Evolutionary conservation across 1,284 basidiomycete species (phyloP).

Genomic region (Cystobasidiaceae sp.): DNA sequence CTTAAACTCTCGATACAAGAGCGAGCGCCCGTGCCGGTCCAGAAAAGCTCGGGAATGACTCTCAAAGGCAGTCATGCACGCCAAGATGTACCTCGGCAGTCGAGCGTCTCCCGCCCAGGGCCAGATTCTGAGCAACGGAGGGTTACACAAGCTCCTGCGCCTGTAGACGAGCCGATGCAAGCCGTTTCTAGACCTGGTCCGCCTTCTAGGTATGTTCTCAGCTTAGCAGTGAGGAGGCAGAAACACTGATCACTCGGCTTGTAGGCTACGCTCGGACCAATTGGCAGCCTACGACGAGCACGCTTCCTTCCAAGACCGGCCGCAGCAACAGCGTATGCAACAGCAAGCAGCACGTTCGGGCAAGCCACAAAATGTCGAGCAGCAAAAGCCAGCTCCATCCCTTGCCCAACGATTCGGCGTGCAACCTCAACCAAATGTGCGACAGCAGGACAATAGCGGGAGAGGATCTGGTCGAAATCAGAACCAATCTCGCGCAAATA

Average conservation of each 20-base stretch:
- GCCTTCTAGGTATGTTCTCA: background rate
- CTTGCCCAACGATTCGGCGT: slow-evolving; percentile 1
- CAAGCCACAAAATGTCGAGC: background rate
- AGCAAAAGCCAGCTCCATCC: background rate
- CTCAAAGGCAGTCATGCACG: slow-evolving; percentile 15
- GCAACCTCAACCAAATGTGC: background rate
- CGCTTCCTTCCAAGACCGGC: background rate
- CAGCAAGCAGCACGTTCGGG: no score
- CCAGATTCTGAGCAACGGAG: no score
- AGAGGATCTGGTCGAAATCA: background rate
- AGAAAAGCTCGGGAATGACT: background rate
- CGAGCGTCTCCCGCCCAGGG: no score
- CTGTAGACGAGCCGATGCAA: no score
- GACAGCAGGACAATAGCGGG: background rate
- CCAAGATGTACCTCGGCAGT: background rate
- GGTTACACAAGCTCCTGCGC: no score
- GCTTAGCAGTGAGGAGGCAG: no score
- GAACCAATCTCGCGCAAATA: background rate
- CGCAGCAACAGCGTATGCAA: background rate
- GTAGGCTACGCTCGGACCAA: slow-evolving; percentile 5
- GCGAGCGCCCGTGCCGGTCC: background rate
- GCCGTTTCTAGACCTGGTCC: no score
- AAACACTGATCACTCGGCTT: background rate
- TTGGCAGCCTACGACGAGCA: background rate
- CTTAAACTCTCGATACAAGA: slow-evolving; percentile 17